Percentiles rank a stretch among this genome's conserved stretches.
phyloP scores from a whole-genome alignment of 2,329 filamentous ascomycete genomes.

The Diaporthe sp. region DNA sequence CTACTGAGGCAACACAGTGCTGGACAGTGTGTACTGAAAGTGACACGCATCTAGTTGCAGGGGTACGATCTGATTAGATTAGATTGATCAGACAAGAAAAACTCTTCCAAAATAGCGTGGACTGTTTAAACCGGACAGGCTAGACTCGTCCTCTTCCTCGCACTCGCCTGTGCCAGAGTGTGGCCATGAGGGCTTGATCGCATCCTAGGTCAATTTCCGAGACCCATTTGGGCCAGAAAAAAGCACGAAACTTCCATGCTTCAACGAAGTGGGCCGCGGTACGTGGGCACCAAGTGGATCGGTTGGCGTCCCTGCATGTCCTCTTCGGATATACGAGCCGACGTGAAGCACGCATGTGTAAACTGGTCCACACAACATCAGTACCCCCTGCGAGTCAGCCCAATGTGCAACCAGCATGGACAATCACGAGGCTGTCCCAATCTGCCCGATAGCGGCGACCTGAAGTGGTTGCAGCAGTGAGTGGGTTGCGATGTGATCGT shows the following conservation, averaged over 20 bases:
- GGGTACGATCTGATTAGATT: conserved; percentile 29
- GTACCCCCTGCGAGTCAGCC: not conserved
- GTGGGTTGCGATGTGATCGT: not conserved
- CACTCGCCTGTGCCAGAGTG: not conserved
- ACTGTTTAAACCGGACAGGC: not conserved
- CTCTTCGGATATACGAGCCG: conserved; percentile 22
- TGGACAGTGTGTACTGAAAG: not conserved
- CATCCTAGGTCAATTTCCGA: conserved; percentile 25
- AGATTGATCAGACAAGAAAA: conserved; percentile 39
- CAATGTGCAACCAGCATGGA: not conserved
- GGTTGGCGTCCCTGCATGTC: conserved; percentile 1
- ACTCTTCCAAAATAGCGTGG: not conserved
- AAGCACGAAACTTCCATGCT: not conserved
- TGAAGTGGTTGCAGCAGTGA: conserved; percentile 3
- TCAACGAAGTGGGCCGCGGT: not conserved
- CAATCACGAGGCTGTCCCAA: not conserved
- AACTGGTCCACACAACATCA: not conserved
- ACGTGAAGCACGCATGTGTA: not conserved
- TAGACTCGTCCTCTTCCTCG: not conserved
- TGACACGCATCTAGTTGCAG: not conserved
- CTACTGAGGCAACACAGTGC: not conserved
- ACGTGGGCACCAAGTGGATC: not conserved
- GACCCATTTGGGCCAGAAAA: not conserved
- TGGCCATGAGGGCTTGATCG: not conserved
- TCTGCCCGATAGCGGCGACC: not conserved